Evolutionary conservation across 495 filamentous ascomycete genomes (phyloP).

Genomic region (Hypoxylon intermedium): DNA sequence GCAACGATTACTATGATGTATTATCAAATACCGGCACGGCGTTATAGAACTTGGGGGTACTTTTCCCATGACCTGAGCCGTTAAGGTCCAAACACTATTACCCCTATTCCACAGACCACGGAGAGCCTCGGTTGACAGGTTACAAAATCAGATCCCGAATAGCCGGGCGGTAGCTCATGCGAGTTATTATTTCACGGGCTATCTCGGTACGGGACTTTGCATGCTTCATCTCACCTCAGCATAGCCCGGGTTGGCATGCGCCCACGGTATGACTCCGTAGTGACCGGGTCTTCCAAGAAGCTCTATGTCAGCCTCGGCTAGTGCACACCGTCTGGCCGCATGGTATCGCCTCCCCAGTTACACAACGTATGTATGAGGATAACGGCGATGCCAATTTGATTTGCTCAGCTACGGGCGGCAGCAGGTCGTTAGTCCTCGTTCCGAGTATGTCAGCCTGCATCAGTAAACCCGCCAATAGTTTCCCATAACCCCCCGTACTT

Average conservation of each 20-base stretch:
- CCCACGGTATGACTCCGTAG: neutral
- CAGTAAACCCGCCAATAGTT: neutral
- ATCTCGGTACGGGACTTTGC: neutral
- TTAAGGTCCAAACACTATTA: neutral
- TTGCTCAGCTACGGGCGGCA: neutral
- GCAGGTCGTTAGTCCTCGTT: neutral
- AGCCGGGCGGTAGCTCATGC: neutral
- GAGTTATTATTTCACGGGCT: neutral
- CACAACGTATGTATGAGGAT: neutral
- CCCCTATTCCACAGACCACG: neutral
- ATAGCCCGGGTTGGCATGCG: neutral
- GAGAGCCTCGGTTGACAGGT: neutral
- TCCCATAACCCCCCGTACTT: too few species aligned
- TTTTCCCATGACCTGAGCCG: neutral
- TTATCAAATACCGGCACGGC: neutral
- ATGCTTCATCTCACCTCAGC: neutral
- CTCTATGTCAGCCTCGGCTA: neutral
- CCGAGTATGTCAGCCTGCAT: neutral
- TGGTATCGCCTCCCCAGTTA: neutral
- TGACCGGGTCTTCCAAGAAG: neutral
- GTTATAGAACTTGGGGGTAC: neutral
- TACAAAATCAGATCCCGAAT: neutral
- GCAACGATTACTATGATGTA: too few species aligned
- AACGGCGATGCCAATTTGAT: neutral
- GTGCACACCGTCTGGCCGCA: neutral